phyloP scores from a whole-genome alignment of 2,329 filamentous ascomycete species.

The Chaetomium olivaceum region DNA sequence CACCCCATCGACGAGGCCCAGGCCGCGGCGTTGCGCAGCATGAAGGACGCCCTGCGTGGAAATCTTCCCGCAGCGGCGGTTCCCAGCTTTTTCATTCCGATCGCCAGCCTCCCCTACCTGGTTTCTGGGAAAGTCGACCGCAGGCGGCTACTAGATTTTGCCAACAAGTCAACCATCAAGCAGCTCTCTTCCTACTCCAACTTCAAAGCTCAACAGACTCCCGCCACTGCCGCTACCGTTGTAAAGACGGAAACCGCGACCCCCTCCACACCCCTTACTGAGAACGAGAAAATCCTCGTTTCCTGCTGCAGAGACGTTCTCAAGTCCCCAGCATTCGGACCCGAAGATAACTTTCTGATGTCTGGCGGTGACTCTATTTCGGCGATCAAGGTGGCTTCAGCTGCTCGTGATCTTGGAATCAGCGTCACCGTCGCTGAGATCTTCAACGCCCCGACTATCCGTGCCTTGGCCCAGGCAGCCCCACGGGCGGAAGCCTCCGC shows the following conservation, averaged over 20 bases:
- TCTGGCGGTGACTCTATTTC: conserved; percentile 52
- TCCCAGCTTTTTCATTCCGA: conserved; percentile 26
- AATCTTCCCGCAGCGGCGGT: conserved; percentile 22
- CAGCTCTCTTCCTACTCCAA: conserved; percentile 7
- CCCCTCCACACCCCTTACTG: conserved; percentile 32
- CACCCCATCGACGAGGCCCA: conserved; percentile 4
- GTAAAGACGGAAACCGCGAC: no score
- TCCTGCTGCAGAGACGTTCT: conserved; percentile 11
- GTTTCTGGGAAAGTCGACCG: conserved; percentile 27
- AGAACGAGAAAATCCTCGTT: conserved; percentile 44
- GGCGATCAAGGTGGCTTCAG: conserved; percentile 51
- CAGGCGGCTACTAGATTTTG: conserved; percentile 16
- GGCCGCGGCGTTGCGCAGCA: background rate
- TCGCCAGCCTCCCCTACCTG: conserved; percentile 23
- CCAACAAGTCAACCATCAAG: conserved; percentile 13
- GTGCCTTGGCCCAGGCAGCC: conserved; percentile 1
- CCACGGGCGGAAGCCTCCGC: background rate
- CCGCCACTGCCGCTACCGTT: background rate
- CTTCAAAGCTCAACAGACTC: conserved; percentile 24
- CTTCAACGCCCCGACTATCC: conserved; percentile 37
- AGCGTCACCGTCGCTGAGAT: conserved; percentile 47
- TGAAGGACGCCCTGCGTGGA: background rate
- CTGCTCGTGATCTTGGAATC: conserved; percentile 42
- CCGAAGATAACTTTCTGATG: conserved; percentile 46
- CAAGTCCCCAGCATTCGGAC: conserved; percentile 7